These are phyloP conservation scores for Debaryomyces nepalensis DNA, from an alignment of 1,139 yeast species.

Conservation along the genomic window DNA sequence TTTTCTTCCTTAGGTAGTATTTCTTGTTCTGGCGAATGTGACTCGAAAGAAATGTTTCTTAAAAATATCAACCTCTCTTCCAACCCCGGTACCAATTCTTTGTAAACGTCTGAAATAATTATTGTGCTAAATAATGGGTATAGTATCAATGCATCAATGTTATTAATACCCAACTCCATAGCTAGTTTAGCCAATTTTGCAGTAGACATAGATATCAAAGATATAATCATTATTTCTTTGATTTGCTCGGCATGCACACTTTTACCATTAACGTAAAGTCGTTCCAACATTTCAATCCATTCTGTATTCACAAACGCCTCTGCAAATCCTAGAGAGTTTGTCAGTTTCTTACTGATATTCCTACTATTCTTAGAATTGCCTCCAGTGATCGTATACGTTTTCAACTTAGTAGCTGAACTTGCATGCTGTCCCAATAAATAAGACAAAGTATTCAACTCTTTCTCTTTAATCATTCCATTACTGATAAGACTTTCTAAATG, in stretches of 20 bases:
- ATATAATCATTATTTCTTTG: constrained; percentile 54
- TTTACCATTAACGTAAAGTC: constrained; percentile 57
- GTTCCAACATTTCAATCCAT: constrained; percentile 66
- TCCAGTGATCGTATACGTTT: constrained; percentile 16
- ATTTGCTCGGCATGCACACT: constrained; percentile 53
- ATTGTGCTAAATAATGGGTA: constrained; percentile 61
- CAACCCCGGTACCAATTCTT: constrained; percentile 53
- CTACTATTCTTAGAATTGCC: constrained; percentile 16
- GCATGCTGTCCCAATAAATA: constrained; percentile 47
- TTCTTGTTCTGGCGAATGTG: constrained; percentile 16
- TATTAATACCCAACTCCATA: constrained; percentile 49
- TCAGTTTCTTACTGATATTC: constrained; percentile 23
- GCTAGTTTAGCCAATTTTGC: constrained; percentile 46
- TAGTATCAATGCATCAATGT: constrained; percentile 42
- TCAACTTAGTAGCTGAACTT: constrained; percentile 15
- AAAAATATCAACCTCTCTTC: constrained; percentile 52
- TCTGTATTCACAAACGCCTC: constrained; percentile 54
- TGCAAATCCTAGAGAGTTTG: constrained; percentile 45
- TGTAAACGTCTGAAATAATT: constrained; percentile 48
- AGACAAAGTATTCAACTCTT: constrained; percentile 50
- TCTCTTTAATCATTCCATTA: constrained; percentile 46
- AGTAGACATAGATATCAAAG: constrained; percentile 55
- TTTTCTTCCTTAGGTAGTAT: constrained; percentile 36
- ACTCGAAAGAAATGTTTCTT: constrained; percentile 21
- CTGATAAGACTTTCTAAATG: constrained; percentile 48